Evolutionary conservation across 441 rosid species (phyloP).

Genomic region (Isatis lusitanica): DNA sequence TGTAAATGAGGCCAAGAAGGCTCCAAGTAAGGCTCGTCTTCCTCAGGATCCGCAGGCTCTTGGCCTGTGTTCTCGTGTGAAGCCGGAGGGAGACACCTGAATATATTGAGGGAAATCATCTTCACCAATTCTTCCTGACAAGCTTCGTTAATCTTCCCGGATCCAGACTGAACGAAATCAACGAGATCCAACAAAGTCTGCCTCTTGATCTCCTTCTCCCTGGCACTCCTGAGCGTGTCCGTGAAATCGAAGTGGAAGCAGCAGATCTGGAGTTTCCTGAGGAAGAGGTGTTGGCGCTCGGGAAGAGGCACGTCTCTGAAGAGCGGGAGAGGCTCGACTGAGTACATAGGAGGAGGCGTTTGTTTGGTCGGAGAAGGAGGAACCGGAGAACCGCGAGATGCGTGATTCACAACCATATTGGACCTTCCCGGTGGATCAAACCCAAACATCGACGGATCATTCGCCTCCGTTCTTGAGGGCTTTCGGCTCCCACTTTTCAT

Average conservation of each 20-base stretch:
- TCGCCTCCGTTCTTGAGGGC: conserved; percentile 66
- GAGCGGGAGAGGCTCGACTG: conserved; percentile 69
- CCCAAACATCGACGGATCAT: conserved; percentile 46
- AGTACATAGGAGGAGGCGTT: conserved; percentile 55
- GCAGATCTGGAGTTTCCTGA: conserved; percentile 77
- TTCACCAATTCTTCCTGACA: conserved; percentile 88
- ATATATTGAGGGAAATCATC: conserved; percentile 69
- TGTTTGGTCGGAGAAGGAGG: conserved; percentile 37
- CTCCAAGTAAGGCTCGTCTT: conserved; percentile 82
- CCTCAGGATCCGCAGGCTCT: conserved; percentile 77
- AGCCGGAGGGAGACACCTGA: conserved; percentile 77
- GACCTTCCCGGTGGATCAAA: conserved; percentile 41
- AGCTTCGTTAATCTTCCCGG: conserved; percentile 61
- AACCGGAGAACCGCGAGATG: conserved; percentile 48
- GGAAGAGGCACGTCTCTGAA: conserved; percentile 66
- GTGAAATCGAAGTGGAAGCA: conserved; percentile 74
- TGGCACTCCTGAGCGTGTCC: conserved; percentile 48
- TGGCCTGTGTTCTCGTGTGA: conserved; percentile 84
- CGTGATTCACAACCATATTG: conserved; percentile 66
- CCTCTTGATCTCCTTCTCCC: conserved; percentile 89
- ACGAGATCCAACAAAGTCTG: conserved; percentile 75
- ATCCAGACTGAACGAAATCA: conserved; percentile 80
- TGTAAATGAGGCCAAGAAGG: conserved; percentile 94
- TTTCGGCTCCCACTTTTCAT: conserved; percentile 71
- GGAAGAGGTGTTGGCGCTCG: conserved; percentile 63